phyloP scores from a whole-genome alignment of 2,329 filamentous ascomycete genomes.

The Diaporthe caulivora region DNA sequence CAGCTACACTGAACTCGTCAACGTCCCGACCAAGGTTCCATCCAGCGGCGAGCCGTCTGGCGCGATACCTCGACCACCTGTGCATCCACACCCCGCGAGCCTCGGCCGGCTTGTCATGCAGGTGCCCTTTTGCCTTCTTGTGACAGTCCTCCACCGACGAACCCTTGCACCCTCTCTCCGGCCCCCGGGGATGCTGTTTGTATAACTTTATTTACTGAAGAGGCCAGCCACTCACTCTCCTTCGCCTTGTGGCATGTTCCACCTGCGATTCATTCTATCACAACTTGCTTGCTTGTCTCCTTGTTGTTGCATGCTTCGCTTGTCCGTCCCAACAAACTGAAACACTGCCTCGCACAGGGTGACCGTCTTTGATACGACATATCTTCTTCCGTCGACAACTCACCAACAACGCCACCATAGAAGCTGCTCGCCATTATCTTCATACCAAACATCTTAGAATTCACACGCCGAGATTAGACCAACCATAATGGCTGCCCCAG shows the following conservation, averaged over 20 bases:
- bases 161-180: neutral
- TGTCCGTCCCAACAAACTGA: slow-evolving; percentile 7
- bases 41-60: neutral
- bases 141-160: neutral
- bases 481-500: slow-evolving; percentile 77
- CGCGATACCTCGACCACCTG: neutral
- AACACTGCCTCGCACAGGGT: neutral
- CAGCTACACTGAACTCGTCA: slow-evolving; percentile 4
- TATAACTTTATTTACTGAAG: slow-evolving; percentile 17
- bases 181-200: neutral
- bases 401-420: neutral
- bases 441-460: neutral
- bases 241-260: neutral
- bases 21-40: slow-evolving; percentile 12
- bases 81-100: neutral
- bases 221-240: slow-evolving; percentile 2
- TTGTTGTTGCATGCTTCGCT: neutral
- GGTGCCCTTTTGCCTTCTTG: slow-evolving; percentile 18
- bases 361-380: neutral
- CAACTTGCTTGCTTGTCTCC: neutral
- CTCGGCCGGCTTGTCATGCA: slow-evolving; percentile 26
- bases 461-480: neutral
- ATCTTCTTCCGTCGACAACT: neutral
- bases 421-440: neutral
- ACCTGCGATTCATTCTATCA: slow-evolving; percentile 6